These are phyloP conservation scores for Farysia itapuensis DNA, from an alignment of 1,284 basidiomycete genomes.

Conservation along the genomic window DNA sequence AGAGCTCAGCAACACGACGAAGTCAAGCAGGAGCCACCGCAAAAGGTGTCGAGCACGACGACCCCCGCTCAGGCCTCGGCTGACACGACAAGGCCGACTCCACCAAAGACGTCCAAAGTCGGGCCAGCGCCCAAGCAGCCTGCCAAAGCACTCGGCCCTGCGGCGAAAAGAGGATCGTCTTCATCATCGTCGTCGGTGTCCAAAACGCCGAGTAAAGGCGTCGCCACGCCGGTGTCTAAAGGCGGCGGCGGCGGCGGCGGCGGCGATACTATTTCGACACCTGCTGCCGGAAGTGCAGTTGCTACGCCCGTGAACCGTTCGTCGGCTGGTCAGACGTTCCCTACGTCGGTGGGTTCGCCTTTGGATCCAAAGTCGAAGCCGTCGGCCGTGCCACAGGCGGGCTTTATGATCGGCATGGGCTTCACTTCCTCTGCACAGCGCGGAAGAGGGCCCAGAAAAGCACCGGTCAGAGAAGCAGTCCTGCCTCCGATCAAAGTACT, in stretches of 20 bases:
- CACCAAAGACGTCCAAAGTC: too few relatives aligned
- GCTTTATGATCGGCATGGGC: conserved; percentile 55
- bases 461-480: conserved; percentile 46
- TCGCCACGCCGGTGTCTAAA: not conserved
- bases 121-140: too few relatives aligned
- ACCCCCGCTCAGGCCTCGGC: not conserved
- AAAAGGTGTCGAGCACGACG: not conserved
- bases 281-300: conserved; percentile 8
- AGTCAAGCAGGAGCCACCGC: too few relatives aligned
- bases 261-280: conserved; percentile 5
- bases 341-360: conserved; percentile 10
- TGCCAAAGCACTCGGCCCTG: not conserved
- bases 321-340: conserved; percentile 12
- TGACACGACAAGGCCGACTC: too few relatives aligned
- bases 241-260: not conserved
- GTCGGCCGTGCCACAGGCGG: conserved; percentile 52
- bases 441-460: conserved; percentile 39
- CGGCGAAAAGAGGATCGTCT: too few relatives aligned
- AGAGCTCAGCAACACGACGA: not conserved
- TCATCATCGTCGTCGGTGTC: too few relatives aligned
- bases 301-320: conserved; percentile 4
- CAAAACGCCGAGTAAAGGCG: not conserved
- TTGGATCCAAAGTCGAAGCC: conserved; percentile 31
- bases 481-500: conserved; percentile 58
- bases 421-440: conserved; percentile 36